phyloP scores from a whole-genome alignment of 257 asterid species.

The Apocynum venetum region DNA sequence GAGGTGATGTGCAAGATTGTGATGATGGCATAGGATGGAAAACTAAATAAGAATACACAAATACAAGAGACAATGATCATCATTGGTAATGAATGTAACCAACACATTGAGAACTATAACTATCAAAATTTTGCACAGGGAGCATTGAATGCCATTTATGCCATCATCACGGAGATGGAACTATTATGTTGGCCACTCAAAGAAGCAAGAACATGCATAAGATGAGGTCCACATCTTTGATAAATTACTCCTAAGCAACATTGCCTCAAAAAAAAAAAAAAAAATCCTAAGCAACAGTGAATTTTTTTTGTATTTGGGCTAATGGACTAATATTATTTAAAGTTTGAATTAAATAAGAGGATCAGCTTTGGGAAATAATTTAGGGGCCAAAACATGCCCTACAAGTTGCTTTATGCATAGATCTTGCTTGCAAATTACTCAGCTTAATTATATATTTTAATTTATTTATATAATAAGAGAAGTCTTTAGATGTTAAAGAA shows the following conservation, averaged over 20 bases:
- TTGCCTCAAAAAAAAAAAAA: too few relatives aligned
- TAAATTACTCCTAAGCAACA: not conserved
- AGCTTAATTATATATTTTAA: too few relatives aligned
- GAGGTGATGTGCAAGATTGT: too few relatives aligned
- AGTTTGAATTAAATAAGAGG: not conserved
- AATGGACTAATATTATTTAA: not conserved
- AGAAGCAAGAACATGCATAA: conserved; percentile 3
- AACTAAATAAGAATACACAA: too few relatives aligned
- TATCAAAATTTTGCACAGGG: not conserved
- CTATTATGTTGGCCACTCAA: conserved; percentile 9
- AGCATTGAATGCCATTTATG: not conserved
- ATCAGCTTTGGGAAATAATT: not conserved
- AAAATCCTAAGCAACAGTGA: not conserved
- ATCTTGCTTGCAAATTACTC: not conserved
- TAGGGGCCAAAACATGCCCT: not conserved
- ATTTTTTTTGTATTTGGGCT: not conserved
- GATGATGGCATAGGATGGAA: not conserved
- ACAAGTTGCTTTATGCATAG: not conserved
- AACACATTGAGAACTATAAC: not conserved
- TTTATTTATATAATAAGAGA: too few relatives aligned
- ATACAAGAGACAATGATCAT: not conserved
- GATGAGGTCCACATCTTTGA: conserved; percentile 6
- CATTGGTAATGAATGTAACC: not conserved
- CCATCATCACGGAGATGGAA: conserved; percentile 1
- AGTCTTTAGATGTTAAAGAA: too few relatives aligned